Conservation (phyloP, 805 yeast genomes). For the Pichia insulana region DNA sequence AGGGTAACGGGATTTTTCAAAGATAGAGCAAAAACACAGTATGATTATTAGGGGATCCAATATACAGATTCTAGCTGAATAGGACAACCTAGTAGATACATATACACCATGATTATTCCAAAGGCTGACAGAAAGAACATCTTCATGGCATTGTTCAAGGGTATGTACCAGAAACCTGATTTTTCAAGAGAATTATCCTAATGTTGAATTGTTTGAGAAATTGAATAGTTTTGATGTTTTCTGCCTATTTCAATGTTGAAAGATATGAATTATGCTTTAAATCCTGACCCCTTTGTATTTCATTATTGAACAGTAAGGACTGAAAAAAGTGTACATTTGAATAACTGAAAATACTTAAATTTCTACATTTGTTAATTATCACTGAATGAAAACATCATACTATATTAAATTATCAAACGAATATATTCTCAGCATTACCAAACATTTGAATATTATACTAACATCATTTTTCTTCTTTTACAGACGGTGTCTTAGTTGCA, state of each 20-base stretch:
- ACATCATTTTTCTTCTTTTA: constrained; percentile 14
- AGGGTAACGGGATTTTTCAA: background rate
- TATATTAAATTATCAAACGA: too few species aligned
- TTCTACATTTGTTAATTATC: too few species aligned
- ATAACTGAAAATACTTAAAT: too few species aligned
- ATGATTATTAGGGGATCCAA: background rate
- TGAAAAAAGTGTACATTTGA: too few species aligned
- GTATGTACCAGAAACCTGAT: constrained; percentile 42
- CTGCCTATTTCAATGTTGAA: too few species aligned
- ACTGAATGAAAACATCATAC: background rate
- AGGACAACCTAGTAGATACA: constrained; percentile 2
- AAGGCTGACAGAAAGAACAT: constrained; percentile 99
- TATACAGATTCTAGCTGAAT: background rate
- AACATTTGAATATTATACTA: constrained; percentile 11
- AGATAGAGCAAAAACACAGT: background rate
- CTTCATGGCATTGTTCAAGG: constrained; percentile 98
- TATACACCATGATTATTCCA: constrained; percentile 77
- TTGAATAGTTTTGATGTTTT: too few species aligned
- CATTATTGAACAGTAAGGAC: too few species aligned
- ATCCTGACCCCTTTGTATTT: too few species aligned
- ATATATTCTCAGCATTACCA: too few species aligned
- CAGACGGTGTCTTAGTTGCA: constrained; percentile 99
- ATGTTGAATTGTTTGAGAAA: too few species aligned
- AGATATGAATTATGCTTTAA: too few species aligned
- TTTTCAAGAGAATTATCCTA: background rate